Conservation (phyloP, 768 basidiomycete species). For the Lactarius evosmus region DNA sequence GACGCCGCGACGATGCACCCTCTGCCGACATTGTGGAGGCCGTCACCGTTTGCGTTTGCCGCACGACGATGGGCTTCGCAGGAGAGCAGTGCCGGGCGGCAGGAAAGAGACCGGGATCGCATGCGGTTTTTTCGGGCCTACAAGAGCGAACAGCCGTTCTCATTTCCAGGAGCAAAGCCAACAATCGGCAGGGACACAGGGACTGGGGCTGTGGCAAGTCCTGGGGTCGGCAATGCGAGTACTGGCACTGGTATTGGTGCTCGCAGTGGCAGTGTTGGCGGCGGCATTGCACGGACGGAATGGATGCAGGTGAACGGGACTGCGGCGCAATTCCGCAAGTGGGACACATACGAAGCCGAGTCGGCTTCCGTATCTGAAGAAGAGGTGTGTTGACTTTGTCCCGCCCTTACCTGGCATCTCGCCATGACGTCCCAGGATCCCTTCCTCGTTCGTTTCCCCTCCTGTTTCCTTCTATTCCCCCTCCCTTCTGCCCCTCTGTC, state of each 20-base stretch:
- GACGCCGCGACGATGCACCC: conserved; percentile 9
- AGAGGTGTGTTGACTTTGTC: conserved; percentile 26
- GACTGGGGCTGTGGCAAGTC: conserved; percentile 1
- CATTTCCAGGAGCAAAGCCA: neutral
- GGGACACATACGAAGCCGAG: conserved; percentile 19
- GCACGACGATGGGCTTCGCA: conserved; percentile 27
- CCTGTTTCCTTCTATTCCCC: neutral
- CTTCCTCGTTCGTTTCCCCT: conserved; percentile 6
- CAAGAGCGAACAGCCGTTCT: neutral
- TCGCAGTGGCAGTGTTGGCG: conserved; percentile 8
- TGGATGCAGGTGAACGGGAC: conserved; percentile 23
- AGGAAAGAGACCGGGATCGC: conserved; percentile 11
- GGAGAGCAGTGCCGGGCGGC: neutral
- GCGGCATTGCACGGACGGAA: conserved; percentile 8
- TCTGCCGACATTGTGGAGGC: conserved; percentile 24
- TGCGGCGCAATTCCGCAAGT: conserved; percentile 7
- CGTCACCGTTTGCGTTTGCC: conserved; percentile 25
- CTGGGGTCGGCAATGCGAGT: conserved; percentile 11
- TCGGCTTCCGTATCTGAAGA: conserved; percentile 25
- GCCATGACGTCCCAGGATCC: conserved; percentile 13
- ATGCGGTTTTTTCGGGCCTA: conserved; percentile 17
- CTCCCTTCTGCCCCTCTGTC: neutral
- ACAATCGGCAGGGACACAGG: neutral
- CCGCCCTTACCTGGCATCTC: conserved; percentile 15
- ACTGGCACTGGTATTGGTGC: conserved; percentile 3